Conservation (phyloP, 768 basidiomycete species). For the Agrocybe chaxingu region DNA sequence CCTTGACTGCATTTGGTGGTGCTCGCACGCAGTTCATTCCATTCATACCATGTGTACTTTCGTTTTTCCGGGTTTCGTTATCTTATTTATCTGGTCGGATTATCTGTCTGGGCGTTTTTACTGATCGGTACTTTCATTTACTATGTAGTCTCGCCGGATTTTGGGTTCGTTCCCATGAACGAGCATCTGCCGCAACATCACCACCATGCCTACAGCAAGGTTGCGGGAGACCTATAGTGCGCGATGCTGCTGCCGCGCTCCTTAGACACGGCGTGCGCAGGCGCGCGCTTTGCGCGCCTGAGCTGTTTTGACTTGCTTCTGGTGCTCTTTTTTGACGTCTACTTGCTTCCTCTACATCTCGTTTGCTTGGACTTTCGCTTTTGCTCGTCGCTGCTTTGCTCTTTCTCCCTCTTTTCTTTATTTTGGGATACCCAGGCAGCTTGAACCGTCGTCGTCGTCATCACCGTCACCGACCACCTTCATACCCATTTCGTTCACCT, state of each 20-base stretch:
- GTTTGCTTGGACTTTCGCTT: background rate
- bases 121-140: constrained; percentile 25
- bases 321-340: constrained; percentile 4
- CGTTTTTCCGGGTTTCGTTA: background rate
- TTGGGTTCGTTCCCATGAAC: constrained; percentile 80
- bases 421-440: constrained; percentile 7
- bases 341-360: background rate
- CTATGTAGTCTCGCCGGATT: constrained; percentile 83
- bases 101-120: constrained; percentile 4
- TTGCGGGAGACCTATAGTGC: constrained; percentile 46
- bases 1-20: background rate
- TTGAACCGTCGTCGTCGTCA: too few species aligned
- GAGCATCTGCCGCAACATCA: constrained; percentile 66
- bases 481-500: too few species aligned
- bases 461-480: too few species aligned
- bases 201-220: constrained; percentile 59
- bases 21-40: background rate
- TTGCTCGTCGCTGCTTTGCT: constrained; percentile 9
- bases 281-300: background rate
- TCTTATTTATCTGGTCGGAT: background rate
- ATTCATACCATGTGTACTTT: constrained; percentile 1
- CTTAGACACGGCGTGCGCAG: background rate
- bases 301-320: background rate
- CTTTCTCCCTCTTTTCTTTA: constrained; percentile 13
- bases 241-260: background rate